phyloP scores from a whole-genome alignment of 2,329 filamentous ascomycete genomes.

The Bertia moriformis region DNA sequence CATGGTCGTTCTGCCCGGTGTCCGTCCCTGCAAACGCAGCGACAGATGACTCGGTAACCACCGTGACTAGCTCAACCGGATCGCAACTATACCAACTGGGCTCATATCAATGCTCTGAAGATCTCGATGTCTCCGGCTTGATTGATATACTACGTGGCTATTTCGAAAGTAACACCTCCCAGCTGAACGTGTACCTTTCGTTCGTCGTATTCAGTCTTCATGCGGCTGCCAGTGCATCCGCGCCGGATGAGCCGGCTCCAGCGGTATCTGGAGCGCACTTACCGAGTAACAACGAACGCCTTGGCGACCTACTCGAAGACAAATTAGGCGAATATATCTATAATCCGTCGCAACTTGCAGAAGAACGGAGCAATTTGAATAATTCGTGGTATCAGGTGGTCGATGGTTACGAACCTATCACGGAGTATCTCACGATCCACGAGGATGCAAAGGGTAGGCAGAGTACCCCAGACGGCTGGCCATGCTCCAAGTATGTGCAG shows the following conservation, averaged over 20 bases:
- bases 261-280: background rate
- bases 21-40: background rate
- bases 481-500: background rate
- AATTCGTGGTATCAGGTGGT: background rate
- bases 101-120: background rate
- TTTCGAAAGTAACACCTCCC: background rate
- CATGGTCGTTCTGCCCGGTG: background rate
- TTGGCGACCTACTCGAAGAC: background rate
- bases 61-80: background rate
- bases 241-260: background rate
- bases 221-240: background rate
- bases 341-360: background rate
- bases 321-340: background rate
- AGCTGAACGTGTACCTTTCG: background rate
- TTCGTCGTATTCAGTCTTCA: background rate
- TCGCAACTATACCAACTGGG: background rate
- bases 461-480: slow-evolving; percentile 1
- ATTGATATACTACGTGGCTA: background rate
- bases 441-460: background rate
- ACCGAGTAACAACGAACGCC: background rate
- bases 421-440: slow-evolving; percentile 1
- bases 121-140: background rate
- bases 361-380: background rate
- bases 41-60: background rate
- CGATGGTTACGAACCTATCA: background rate